A percentile compares a stretch with the other conserved stretches of the same genome.
phyloP scores from a whole-genome alignment of 768 basidiomycete genomes.

The Podaxis carcinomalis region DNA sequence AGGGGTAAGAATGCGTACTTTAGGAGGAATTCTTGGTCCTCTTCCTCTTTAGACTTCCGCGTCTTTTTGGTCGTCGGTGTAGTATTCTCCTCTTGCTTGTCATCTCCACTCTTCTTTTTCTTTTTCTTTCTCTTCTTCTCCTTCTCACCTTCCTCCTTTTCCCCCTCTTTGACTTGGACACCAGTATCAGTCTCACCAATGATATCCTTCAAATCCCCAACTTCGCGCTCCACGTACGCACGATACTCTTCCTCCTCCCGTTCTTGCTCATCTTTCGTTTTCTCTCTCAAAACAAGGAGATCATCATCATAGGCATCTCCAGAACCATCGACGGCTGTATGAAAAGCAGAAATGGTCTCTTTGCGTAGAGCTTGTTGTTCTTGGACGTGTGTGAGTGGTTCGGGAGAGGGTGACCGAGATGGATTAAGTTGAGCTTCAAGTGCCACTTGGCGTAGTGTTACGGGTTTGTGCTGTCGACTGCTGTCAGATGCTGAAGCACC shows the following conservation, averaged over 20 bases:
- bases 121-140: slow-evolving; percentile 46
- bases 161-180: slow-evolving; percentile 18
- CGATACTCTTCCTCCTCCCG: slow-evolving; percentile 84
- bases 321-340: slow-evolving; percentile 34
- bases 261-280: slow-evolving; percentile 73
- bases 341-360: slow-evolving; percentile 87
- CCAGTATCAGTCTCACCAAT: slow-evolving; percentile 43
- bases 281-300: slow-evolving; percentile 69
- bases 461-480: slow-evolving; percentile 52
- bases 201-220: slow-evolving; percentile 70
- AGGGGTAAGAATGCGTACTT: slow-evolving; percentile 51
- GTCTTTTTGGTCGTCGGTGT: slow-evolving; percentile 17
- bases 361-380: slow-evolving; percentile 72
- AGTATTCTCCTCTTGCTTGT: too few relatives aligned
- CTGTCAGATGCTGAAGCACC: background rate
- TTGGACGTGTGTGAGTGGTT: slow-evolving; percentile 63
- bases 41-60: slow-evolving; percentile 47
- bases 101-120: slow-evolving; percentile 28
- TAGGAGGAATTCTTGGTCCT: slow-evolving; percentile 85
- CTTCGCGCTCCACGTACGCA: slow-evolving; percentile 75
- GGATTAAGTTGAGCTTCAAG: slow-evolving; percentile 56
- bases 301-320: slow-evolving; percentile 46
- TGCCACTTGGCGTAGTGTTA: slow-evolving; percentile 72
- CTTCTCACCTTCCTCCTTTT: slow-evolving; percentile 14
- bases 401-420: slow-evolving; percentile 49